phyloP scores from a whole-genome alignment of 2,329 filamentous ascomycete species.

The Microcyclospora pomicola region DNA sequence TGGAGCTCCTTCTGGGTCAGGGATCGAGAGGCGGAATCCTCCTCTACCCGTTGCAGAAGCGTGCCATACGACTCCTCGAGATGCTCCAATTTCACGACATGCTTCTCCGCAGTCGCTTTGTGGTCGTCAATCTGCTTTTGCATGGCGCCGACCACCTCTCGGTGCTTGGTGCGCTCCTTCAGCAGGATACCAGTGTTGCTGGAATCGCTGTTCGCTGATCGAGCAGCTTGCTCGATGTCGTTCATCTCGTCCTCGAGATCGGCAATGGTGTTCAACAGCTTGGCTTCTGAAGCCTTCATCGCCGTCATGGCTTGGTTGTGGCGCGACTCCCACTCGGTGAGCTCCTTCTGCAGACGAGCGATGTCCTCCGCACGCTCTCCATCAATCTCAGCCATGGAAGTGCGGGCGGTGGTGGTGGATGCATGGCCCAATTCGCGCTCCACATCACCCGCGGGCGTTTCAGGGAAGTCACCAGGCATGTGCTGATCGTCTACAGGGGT shows the following conservation, averaged over 20 bases:
- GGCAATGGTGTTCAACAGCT: conserved; percentile 57
- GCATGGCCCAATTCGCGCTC: conserved; percentile 7
- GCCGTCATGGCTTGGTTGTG: conserved; percentile 57
- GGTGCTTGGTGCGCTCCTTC: conserved; percentile 29
- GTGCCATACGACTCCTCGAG: conserved; percentile 59
- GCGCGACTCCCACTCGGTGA: conserved; percentile 61
- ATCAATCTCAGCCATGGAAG: conserved; percentile 5
- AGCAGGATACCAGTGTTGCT: conserved; percentile 19
- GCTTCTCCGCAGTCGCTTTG: conserved; percentile 56
- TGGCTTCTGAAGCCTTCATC: conserved; percentile 57
- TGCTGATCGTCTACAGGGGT: conserved; percentile 13
- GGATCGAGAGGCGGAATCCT: conserved; percentile 48
- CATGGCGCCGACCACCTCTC: conserved; percentile 43
- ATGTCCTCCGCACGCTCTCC: conserved; percentile 38
- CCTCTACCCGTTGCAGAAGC: conserved; percentile 53
- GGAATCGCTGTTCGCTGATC: conserved; percentile 1
- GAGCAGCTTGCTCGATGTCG: neutral
- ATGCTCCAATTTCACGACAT: conserved; percentile 54
- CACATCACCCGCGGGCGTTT: conserved; percentile 23
- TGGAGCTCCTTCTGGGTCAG: conserved; percentile 38
- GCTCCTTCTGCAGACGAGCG: conserved; percentile 53
- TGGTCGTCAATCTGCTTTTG: conserved; percentile 70
- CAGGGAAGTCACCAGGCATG: conserved; percentile 27
- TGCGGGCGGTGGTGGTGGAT: conserved; percentile 7
- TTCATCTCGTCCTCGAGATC: conserved; percentile 54